Conservation (phyloP, 2,329 filamentous ascomycete species). For the Daldinia sp. region DNA sequence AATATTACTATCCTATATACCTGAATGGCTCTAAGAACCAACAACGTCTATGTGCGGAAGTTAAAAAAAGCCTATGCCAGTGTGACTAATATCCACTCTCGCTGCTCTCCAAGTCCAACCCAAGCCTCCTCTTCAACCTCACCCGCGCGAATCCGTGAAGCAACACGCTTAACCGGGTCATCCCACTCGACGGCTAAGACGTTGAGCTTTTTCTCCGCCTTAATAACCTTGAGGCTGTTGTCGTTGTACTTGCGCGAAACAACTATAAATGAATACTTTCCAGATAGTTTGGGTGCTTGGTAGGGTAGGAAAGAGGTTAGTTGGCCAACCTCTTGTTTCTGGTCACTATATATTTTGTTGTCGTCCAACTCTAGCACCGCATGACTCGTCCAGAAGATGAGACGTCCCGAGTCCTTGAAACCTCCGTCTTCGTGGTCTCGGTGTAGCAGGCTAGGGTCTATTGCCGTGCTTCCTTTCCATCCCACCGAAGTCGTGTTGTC, state of each 20-base stretch:
- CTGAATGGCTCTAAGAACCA: too few relatives aligned
- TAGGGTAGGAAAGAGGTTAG: constrained; percentile 23
- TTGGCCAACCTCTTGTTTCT: constrained; percentile 26
- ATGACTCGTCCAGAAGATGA: constrained; percentile 42
- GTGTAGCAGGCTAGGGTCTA: constrained; percentile 27
- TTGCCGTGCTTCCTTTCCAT: constrained; percentile 37
- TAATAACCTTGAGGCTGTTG: constrained; percentile 19
- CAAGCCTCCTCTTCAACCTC: constrained; percentile 38
- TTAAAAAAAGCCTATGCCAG: constrained; percentile 13
- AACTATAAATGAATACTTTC: constrained; percentile 38
- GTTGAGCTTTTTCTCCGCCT: constrained; percentile 34
- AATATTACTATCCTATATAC: too few relatives aligned
- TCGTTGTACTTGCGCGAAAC: constrained; percentile 37
- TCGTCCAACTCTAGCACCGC: constrained; percentile 25
- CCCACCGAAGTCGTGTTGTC: constrained; percentile 35
- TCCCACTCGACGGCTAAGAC: constrained; percentile 39
- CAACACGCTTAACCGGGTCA: constrained; percentile 24
- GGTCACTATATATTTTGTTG: constrained; percentile 28
- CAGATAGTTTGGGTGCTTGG: constrained; percentile 22
- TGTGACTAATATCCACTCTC: constrained; percentile 40
- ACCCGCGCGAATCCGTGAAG: constrained; percentile 29
- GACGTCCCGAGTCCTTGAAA: constrained; percentile 36
- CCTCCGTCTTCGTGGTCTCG: constrained; percentile 5
- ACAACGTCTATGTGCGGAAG: too few relatives aligned
- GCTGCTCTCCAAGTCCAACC: constrained; percentile 24